Conservation (phyloP, 352 stramenopile genomes). For the Phytopythium litorale region DNA sequence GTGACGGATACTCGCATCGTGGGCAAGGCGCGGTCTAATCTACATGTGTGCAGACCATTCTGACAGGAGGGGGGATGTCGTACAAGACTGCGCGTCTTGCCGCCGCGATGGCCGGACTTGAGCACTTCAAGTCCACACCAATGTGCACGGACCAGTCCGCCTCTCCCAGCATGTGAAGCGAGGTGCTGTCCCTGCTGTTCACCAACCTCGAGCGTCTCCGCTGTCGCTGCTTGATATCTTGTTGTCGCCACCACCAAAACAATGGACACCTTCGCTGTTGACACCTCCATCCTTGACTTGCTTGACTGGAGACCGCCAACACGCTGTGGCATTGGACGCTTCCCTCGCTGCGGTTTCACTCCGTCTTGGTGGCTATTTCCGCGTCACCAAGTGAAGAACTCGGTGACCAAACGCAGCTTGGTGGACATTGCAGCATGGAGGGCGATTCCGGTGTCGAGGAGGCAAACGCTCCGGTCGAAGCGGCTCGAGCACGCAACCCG, state of each 20-base stretch:
- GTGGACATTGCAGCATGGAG: not conserved
- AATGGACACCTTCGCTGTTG: not conserved
- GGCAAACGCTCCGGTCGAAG: not conserved
- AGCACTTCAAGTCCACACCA: conserved; percentile 22
- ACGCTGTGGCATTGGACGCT: no score
- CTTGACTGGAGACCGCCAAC: no score
- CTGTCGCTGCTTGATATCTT: not conserved
- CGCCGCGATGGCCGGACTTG: conserved; percentile 52
- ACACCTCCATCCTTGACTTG: no score
- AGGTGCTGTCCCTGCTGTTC: not conserved
- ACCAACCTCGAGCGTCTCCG: not conserved
- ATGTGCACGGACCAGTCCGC: not conserved
- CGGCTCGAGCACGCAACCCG: not conserved
- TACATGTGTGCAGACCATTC: conserved; percentile 21
- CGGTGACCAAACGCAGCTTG: not conserved
- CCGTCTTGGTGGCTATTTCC: not conserved
- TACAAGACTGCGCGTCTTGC: conserved; percentile 57
- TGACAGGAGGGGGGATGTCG: conserved; percentile 40
- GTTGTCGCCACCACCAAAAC: not conserved
- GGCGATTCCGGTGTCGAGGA: not conserved
- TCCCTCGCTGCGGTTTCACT: not conserved
- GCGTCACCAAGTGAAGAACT: not conserved
- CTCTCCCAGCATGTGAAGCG: not conserved
- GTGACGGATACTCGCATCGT: not conserved
- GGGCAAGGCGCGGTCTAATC: not conserved